Evolutionary conservation across 192 early-diverging fungal genomes (phyloP), one percentile per base, ranked within the genome.

Genomic region (Rhizophagus clarus): DNA sequence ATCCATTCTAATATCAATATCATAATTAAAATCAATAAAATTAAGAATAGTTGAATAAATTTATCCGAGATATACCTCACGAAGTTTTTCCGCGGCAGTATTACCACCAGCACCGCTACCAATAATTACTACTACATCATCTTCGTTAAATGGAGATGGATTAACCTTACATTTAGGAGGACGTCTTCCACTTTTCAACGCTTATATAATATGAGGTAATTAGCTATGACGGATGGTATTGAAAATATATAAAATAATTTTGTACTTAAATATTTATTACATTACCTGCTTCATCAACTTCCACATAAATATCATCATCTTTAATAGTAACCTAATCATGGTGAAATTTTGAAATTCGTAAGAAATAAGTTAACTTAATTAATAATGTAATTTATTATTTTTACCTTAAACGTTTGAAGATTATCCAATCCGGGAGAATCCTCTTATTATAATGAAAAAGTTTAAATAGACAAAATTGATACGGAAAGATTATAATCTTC

Each of bases 71-170:
- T 28, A 17, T 88, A 87, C 86, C 62, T 84, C 78, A 29, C 89
- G 83, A 29, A 89, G 72, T 40, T 84, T 69, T 72, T 91, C 85
- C 7, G 83, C 86, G 15, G 88, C 79, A 22, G 81, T 61, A 56
- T 85, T 72, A 67, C 90, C 90, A 60, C 79, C 81, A 60, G 88
- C 87, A 72, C 90, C 90, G 75, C 88, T 86, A 37, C 90, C 88
- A 15, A 88, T 24, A 32, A 91, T 83, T 61, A 91, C 78, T 17
- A 89, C 85, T 29, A 79, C 82, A 26, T 82, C 11, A 24, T 20
- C 77, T 68, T 26, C 76, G 67, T 61, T 81, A 70, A n/a, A 34
- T 79, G 69, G n/a, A 17, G 72, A 9, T 32, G 32, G 24, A 68
- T 49, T 56, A 17, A 28, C 26, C 37, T 34, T 56, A 61, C 75